Base-by-base conservation (phyloP, 306 rosid genomes). In the Cyamopsis tetragonoloba region DNA sequence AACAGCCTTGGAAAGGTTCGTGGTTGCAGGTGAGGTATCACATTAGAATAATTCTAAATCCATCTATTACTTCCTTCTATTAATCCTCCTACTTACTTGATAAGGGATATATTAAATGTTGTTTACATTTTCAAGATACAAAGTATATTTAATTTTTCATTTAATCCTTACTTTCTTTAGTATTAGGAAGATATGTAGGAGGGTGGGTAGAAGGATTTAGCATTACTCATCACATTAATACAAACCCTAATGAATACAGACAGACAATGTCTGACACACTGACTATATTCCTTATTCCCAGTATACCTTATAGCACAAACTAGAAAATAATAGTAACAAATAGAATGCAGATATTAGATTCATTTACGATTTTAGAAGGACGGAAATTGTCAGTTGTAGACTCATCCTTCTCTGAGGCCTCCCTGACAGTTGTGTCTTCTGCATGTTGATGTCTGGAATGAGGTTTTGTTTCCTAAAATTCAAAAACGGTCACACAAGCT, bases 311-410 rank as follows among this genome's bases (percentile, higher is more conserved):
- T 18, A 7, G 20, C 32, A 57, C 3, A 11, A 39, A 78, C 20
- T 39, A 51, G 42, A 41, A 14, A 55, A 49, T 22, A 9, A 41
- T 24, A 70, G 60, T 17, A 59, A 68, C 60, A 11, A 68, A 30
- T 30, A 66, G 48, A 56, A 63, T n/a, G 59, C 2, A 23, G 38
- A 14, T 11, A 57, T 12, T 24, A 63, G 22, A 53, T 15, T 68
- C 57, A 48, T 47, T 78, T 70, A 75, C 84, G 49, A 65, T 80
- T 57, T 80, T 80, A 60, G 77, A 64, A 70, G 84, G 67, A 49
- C 34, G 60, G 37, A 58, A 39, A 49, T 65, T 58, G n/a, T n/a
- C 71, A 18, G 50, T 8, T n/a, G 78, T 54, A 50, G 81, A 37
- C 44, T 30, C 66, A 44, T 71, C 64, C 78, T 75, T 76, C 75